Percentiles rank a stretch among this genome's conserved stretches.
Evolutionary conservation across 306 rosid genomes (phyloP).

Genomic region (Biancaea sappan): DNA sequence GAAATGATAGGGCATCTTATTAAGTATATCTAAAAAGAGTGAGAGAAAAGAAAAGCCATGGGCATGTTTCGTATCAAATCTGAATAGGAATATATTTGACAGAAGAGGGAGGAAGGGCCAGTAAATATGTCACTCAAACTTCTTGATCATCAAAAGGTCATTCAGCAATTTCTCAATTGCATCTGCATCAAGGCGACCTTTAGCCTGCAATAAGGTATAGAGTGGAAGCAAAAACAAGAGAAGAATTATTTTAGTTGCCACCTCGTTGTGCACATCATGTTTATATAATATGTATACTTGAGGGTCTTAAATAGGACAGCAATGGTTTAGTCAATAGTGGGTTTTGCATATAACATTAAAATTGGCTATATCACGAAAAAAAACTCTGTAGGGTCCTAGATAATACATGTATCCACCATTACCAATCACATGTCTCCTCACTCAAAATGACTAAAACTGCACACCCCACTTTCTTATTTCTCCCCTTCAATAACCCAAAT

Average conservation of each 20-base stretch:
- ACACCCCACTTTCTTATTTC: neutral
- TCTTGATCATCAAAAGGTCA: constrained; percentile 43
- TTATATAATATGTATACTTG: too few species aligned
- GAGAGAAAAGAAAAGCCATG: constrained; percentile 23
- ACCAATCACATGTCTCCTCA: neutral
- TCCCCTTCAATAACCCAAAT: neutral
- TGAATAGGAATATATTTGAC: constrained; percentile 6
- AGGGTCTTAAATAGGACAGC: neutral
- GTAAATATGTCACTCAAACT: constrained; percentile 36
- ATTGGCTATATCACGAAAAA: too few species aligned
- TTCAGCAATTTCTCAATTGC: constrained; percentile 34
- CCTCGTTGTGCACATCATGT: neutral
- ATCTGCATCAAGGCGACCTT: constrained; percentile 16
- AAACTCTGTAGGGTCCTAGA: too few species aligned
- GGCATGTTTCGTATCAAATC: constrained; percentile 18
- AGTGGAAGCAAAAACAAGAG: neutral
- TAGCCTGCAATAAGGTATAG: neutral
- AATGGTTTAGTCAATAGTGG: neutral
- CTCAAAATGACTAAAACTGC: neutral
- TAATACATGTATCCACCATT: neutral
- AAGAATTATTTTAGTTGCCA: neutral
- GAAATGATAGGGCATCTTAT: constrained; percentile 38
- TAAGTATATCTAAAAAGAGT: constrained; percentile 39
- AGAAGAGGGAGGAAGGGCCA: neutral
- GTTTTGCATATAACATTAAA: neutral